Percentiles rank a stretch among this genome's conserved stretches.
phyloP scores from a whole-genome alignment of 106 monocot species.

The Dendrobium huoshanense region DNA sequence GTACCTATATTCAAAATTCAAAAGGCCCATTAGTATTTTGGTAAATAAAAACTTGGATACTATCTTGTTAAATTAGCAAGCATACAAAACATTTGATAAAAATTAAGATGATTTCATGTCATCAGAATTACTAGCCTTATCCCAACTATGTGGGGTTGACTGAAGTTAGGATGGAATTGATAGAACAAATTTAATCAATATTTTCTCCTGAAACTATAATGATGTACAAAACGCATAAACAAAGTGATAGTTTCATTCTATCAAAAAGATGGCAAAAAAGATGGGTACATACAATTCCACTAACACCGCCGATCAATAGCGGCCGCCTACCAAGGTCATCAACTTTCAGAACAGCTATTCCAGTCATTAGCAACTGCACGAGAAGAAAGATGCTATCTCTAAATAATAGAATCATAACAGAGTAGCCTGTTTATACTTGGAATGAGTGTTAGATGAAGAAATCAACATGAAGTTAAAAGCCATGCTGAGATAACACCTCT shows the following conservation, averaged over 20 bases:
- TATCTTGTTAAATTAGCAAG: not conserved
- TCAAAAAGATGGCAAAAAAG: not conserved
- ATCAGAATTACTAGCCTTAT: not conserved
- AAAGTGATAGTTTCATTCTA: not conserved
- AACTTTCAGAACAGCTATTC: conserved; percentile 84
- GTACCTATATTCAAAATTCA: conserved; percentile 38
- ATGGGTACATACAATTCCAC: conserved; percentile 75
- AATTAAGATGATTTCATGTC: not conserved
- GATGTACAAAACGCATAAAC: not conserved
- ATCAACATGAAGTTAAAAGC: not conserved
- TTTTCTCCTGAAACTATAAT: not conserved
- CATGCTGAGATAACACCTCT: not conserved
- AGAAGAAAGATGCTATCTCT: not conserved
- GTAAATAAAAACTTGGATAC: not conserved
- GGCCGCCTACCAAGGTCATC: conserved; percentile 90
- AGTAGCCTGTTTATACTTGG: not conserved
- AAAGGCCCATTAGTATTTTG: not conserved
- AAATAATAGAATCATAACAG: not conserved
- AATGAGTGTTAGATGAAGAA: not conserved
- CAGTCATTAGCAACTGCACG: conserved; percentile 90
- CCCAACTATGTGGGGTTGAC: not conserved
- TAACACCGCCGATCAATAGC: conserved; percentile 74
- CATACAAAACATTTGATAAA: not conserved
- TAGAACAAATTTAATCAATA: not conserved
- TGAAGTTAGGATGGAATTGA: not conserved